Conservation (phyloP, 2,329 filamentous ascomycete genomes). For the Trichoderma sp. region DNA sequence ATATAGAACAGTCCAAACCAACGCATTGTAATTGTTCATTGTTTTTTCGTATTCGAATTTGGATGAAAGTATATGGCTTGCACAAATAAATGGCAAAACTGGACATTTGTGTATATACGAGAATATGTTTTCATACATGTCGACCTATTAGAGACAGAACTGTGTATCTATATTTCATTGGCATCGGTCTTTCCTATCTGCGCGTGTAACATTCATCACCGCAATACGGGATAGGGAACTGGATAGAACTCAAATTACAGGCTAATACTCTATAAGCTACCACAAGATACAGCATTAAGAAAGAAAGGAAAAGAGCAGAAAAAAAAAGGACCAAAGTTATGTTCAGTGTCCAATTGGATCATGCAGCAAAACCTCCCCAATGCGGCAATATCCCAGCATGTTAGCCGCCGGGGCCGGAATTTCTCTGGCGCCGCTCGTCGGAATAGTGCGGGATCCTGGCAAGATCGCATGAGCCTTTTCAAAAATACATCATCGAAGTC, state of each 20-base stretch:
- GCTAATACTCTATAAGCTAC: neutral
- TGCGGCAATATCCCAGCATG: neutral
- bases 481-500: conserved; percentile 25
- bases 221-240: neutral
- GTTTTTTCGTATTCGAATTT: neutral
- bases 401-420: conserved; percentile 15
- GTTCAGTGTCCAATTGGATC: neutral
- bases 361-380: neutral
- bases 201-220: neutral
- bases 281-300: neutral
- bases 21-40: neutral
- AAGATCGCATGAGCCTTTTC: conserved; percentile 21
- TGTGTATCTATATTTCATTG: neutral
- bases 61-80: neutral
- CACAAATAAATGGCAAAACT: neutral
- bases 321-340: neutral
- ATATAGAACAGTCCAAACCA: neutral
- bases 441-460: conserved; percentile 16
- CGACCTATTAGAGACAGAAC: neutral
- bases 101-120: neutral
- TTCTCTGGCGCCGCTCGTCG: conserved; percentile 14
- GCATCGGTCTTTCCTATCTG: neutral
- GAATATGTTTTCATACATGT: neutral
- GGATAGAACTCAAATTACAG: neutral
- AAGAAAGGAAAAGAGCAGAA: neutral